A percentile compares a stretch with the other conserved stretches of the same genome.
Evolutionary conservation across 495 filamentous ascomycete genomes (phyloP).

Genomic region (Penicillium herquei): DNA sequence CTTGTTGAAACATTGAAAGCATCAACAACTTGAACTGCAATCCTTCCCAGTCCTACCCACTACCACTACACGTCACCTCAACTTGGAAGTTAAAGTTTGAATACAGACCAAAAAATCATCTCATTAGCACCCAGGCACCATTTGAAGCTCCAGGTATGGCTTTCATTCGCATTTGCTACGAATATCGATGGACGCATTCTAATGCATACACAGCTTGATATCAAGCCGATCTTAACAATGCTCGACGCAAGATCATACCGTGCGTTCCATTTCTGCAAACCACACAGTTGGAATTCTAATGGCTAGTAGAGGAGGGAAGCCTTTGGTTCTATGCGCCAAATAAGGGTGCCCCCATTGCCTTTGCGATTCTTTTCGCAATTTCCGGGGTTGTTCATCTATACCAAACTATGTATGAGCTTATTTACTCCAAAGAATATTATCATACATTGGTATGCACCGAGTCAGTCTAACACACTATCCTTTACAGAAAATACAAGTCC

Average conservation of each 20-base stretch:
- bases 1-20: too few relatives aligned
- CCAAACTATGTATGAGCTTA: slow-evolving; percentile 54
- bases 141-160: too few relatives aligned
- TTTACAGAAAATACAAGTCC: slow-evolving; percentile 40
- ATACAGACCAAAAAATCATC: neutral
- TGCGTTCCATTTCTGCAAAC: slow-evolving; percentile 2
- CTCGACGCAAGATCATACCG: slow-evolving; percentile 15
- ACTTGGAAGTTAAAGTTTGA: neutral
- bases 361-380: slow-evolving; percentile 60
- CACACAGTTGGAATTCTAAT: slow-evolving; percentile 8
- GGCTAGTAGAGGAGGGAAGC: slow-evolving; percentile 43
- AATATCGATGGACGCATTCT: too few relatives aligned
- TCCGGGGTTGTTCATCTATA: slow-evolving; percentile 59
- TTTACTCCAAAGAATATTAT: too few relatives aligned
- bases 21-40: too few relatives aligned
- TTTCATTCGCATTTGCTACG: too few relatives aligned
- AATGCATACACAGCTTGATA: neutral
- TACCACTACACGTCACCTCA: too few relatives aligned
- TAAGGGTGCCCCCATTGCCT: slow-evolving; percentile 67
- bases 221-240: slow-evolving; percentile 3
- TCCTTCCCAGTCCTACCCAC: neutral
- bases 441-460: too few relatives aligned
- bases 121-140: too few relatives aligned
- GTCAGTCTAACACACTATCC: neutral
- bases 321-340: slow-evolving; percentile 74